Conservation (phyloP, 75 land plant species). For the Selaginella tamariscina region DNA sequence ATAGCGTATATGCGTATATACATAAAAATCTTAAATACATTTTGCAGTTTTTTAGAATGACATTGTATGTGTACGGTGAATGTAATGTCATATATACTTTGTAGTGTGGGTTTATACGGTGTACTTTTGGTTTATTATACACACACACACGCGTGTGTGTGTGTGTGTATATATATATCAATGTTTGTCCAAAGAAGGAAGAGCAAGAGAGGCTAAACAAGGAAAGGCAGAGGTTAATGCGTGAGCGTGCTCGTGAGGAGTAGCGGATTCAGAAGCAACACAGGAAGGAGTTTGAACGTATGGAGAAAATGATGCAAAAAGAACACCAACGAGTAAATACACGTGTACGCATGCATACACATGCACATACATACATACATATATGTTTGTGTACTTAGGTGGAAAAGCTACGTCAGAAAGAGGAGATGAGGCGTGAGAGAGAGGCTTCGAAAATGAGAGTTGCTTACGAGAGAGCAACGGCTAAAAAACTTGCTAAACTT, state of each 20-base stretch:
- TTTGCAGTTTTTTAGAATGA: no score
- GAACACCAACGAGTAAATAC: conserved; percentile 45
- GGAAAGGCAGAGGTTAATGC: conserved; percentile 59
- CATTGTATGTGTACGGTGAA: no score
- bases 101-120: not conserved
- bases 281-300: conserved; percentile 58
- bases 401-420: conserved; percentile 72
- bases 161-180: no score
- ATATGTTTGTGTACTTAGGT: conserved; percentile 32
- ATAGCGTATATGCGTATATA: not conserved
- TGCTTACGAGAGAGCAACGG: conserved; percentile 82
- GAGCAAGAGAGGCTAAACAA: conserved; percentile 73
- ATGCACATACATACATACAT: not conserved
- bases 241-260: conserved; percentile 68
- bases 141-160: no score
- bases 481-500: conserved; percentile 69
- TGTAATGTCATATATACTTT: no score
- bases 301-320: conserved; percentile 60
- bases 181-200: conserved; percentile 66
- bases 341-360: not conserved
- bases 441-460: conserved; percentile 76
- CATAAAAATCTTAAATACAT: no score
- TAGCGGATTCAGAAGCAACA: conserved; percentile 61
- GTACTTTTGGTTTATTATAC: conserved; percentile 4
- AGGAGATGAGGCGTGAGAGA: conserved; percentile 69